These are phyloP conservation scores for Cerrena zonata DNA, from an alignment of 1,284 basidiomycete species.

Conservation along the genomic window DNA sequence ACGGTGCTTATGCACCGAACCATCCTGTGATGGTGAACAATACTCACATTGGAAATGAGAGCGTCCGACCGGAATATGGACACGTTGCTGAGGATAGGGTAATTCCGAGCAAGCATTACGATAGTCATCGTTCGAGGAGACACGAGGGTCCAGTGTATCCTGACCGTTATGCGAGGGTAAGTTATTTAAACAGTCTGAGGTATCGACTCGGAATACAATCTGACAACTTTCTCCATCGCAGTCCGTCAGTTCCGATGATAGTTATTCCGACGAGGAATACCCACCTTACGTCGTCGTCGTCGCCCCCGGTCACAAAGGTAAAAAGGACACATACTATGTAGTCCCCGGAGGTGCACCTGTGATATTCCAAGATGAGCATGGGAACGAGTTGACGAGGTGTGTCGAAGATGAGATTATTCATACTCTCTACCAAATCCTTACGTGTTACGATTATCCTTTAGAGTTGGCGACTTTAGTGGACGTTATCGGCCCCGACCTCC, in stretches of 20 bases:
- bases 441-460: constrained; percentile 2
- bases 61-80: constrained; percentile 10
- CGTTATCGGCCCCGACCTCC: constrained; percentile 21
- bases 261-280: constrained; percentile 20
- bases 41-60: constrained; percentile 7
- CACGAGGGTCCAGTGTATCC: background rate
- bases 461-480: constrained; percentile 27
- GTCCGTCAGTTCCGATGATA: constrained; percentile 12
- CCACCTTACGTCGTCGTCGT: constrained; percentile 28
- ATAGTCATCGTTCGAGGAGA: background rate
- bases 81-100: constrained; percentile 3
- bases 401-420: constrained; percentile 1
- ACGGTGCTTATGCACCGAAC: constrained; percentile 8
- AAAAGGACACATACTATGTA: constrained; percentile 50
- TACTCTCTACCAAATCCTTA: too few relatives aligned
- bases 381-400: constrained; percentile 62
- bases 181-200: background rate
- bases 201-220: background rate
- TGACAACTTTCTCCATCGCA: constrained; percentile 2
- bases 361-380: constrained; percentile 62
- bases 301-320: constrained; percentile 24
- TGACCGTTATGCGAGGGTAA: background rate
- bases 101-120: background rate
- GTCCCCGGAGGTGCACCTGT: constrained; percentile 61
- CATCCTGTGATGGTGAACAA: constrained; percentile 16